phyloP scores from a whole-genome alignment of 345 rosid species.

The Iberis pinnata region DNA sequence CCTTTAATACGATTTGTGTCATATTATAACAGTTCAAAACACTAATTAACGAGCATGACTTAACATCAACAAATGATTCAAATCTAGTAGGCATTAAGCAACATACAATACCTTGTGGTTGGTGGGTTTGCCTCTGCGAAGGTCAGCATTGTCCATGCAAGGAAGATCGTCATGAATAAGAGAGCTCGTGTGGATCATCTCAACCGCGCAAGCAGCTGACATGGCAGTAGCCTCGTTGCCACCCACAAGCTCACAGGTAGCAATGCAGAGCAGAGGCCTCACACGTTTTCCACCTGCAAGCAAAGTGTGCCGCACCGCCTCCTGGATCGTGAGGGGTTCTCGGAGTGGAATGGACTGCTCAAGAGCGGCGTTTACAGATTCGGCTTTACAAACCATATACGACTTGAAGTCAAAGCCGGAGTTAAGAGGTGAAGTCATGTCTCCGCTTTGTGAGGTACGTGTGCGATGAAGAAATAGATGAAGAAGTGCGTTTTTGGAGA shows the following conservation, averaged over 20 bases:
- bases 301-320: conserved; percentile 77
- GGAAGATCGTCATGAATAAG: conserved; percentile 91
- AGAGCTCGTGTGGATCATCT: conserved; percentile 90
- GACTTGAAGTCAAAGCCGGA: conserved; percentile 54
- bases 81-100: not conserved
- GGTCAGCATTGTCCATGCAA: conserved; percentile 85
- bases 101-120: conserved; percentile 50
- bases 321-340: conserved; percentile 62
- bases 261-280: conserved; percentile 68
- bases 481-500: conserved; percentile 13
- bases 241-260: conserved; percentile 75
- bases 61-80: not conserved
- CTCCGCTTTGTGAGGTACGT: conserved; percentile 42
- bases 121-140: conserved; percentile 82
- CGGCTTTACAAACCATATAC: conserved; percentile 58
- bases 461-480: conserved; percentile 37
- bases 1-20: too few relatives aligned
- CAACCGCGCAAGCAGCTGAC: conserved; percentile 83
- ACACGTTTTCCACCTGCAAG: conserved; percentile 83
- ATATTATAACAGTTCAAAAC: not conserved
- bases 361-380: conserved; percentile 50
- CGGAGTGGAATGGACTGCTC: conserved; percentile 46
- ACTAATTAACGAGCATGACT: not conserved
- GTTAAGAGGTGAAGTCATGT: conserved; percentile 25
- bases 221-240: conserved; percentile 60